Base-by-base conservation (phyloP, 139 green algal species). In the Desmodesmus armatus region DNA sequence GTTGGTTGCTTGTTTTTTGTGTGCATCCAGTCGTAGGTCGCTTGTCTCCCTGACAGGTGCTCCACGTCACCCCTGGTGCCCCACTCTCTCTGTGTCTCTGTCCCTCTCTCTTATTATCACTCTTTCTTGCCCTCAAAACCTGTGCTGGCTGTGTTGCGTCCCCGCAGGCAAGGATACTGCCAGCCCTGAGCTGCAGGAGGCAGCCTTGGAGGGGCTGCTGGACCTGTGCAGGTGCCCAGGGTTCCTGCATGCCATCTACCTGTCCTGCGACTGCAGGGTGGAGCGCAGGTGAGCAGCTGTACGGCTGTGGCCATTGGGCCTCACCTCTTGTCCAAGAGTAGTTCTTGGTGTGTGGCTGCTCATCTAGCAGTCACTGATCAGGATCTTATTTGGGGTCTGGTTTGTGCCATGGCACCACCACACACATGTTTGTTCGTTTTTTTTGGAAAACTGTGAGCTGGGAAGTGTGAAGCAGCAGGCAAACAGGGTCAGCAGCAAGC, bases 181-280 rank as follows among this genome's bases (percentile, higher is more conserved):
- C 19, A 84, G 43, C n/a, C 58, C 84, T 21, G 88, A 90, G 85
- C 90, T 92, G 88, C 90, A 92, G 90, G 94, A 98, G 79, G 94
- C 93, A 19, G 97, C 97, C 25, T 84, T 99, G 67, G 97, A 99
- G 89, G 93, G 90, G 3, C 67, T 99, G 23, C 90, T 99, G 31
- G 97, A 99, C 87, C 93, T 99, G 19, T 95, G 91, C 84, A 91
- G 92, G 21, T 94, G 98, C 81, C 93, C 95, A 13, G 86, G 85
- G 40, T 99, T 99, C 85, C 84, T 97, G 44, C 88, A 92, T 33
- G 93, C 97, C 41, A 90, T 94, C 11, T 99, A 96, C 84, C 88
- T 95, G 65, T 98, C 98, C 75, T 93, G 96, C 79, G 97, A 99
- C 91, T 99, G 95, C 90, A 87, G 90, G 66, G 60, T 95, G 3